Conservation (phyloP, 2,329 filamentous ascomycete species). For the Penicillium hesseltinei region DNA sequence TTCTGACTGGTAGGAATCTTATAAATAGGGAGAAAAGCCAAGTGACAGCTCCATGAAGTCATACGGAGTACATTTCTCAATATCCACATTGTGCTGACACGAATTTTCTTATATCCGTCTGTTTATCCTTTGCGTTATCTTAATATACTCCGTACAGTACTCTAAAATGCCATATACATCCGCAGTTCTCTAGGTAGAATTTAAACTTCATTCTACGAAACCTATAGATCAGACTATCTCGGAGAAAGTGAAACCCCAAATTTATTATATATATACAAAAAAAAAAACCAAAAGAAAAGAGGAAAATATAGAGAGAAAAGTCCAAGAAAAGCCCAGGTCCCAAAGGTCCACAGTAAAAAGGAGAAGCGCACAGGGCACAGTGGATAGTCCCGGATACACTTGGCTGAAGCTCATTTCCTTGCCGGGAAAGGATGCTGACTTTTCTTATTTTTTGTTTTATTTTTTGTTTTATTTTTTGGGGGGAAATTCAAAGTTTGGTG, state of each 20-base stretch:
- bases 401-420: slow-evolving; percentile 10
- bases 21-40: neutral
- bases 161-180: neutral
- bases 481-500: neutral
- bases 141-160: neutral
- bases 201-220: neutral
- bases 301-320: neutral
- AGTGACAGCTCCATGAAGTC: slow-evolving; percentile 16
- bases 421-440: neutral
- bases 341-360: slow-evolving; percentile 7
- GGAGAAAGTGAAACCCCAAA: neutral
- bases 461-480: neutral
- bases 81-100: neutral
- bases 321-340: neutral
- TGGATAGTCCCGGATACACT: slow-evolving; percentile 6
- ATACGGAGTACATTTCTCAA: slow-evolving; percentile 5
- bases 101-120: neutral
- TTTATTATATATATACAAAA: neutral
- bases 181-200: neutral
- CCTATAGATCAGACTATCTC: neutral
- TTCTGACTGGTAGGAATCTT: neutral
- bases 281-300: neutral
- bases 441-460: neutral
- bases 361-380: slow-evolving; percentile 14
- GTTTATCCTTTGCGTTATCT: neutral